Evolutionary conservation across 352 stramenopile genomes (phyloP), one percentile per base, ranked within the genome.

Genomic region (Bremia lactucae): DNA sequence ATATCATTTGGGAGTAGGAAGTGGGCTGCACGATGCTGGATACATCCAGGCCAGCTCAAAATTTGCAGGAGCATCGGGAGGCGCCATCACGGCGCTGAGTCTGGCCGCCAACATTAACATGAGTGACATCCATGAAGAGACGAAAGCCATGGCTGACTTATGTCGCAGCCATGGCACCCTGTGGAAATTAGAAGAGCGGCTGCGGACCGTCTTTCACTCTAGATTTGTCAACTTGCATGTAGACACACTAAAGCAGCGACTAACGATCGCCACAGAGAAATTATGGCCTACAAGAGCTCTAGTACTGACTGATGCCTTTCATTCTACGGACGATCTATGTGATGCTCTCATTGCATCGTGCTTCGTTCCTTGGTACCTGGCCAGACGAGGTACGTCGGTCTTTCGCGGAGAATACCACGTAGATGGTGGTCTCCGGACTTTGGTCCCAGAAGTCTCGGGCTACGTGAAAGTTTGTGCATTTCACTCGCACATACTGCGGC

Each of bases 351-450:
- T 91, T 42, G 73, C 74, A 15, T 87, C 76, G 16, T 86, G 73
- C 36, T 85, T 74, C 53, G 68, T 91, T 39, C 76, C 79, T 26
- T 88, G 81, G 57, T 91, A 87, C 55, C 48, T 91, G 15, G 62
- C 66, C 3, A 49, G 49, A 22, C 52, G 68, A 35, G 68, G 67
- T 6, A 66, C 52, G 28, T 55, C 65, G 22, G 52, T 64, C 31
- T 83, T 87, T 57, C 65, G 72, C 45, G 67, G 67, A 29, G 62
- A 83, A 31, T 69, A 73, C 34, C 70, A 87, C 47, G 60, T 88
- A 6, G 79, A 91, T 40, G 79, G 76, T 49, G 64, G 75, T 0
- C 55, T 88, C 14, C 38, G 86, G 13, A 69, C 74, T 36, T 56
- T 91, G 36, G 72, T 87, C 11, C 79, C 79, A 0, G 69, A 84